A percentile compares a stretch with the other conserved stretches of the same genome.
These are phyloP conservation scores for Heliosperma pusillum DNA, from an alignment of 148 eudicot genomes.

Conservation along the genomic window DNA sequence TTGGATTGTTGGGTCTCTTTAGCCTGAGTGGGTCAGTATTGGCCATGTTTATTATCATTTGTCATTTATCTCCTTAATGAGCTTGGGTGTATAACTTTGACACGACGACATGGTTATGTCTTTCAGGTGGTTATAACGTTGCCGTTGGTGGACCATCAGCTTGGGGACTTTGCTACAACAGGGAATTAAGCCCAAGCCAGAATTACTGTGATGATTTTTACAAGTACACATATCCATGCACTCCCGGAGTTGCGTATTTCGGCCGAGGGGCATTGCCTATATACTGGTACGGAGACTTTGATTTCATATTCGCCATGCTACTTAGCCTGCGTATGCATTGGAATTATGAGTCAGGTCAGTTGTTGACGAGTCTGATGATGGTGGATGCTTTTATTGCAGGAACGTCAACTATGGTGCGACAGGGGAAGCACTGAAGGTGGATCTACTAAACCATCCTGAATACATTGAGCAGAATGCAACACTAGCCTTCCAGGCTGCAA, in stretches of 20 bases:
- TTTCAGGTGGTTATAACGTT: constrained; percentile 92
- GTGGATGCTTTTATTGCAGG: constrained; percentile 37
- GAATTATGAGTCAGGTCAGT: no score
- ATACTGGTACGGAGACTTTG: constrained; percentile 51
- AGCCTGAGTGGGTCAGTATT: no score
- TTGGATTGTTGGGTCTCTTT: no score
- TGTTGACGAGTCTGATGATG: background rate
- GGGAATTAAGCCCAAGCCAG: constrained; percentile 95
- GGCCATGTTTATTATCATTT: no score
- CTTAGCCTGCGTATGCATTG: background rate
- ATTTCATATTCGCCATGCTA: background rate
- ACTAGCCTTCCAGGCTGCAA: constrained; percentile 84
- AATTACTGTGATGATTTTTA: constrained; percentile 71
- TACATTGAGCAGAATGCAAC: constrained; percentile 92
- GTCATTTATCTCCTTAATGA: background rate
- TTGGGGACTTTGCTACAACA: constrained; percentile 97
- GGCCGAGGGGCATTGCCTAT: constrained; percentile 96
- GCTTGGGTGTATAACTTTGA: background rate
- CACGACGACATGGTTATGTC: background rate
- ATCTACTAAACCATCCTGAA: constrained; percentile 84
- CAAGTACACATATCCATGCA: constrained; percentile 79
- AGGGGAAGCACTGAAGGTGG: constrained; percentile 64
- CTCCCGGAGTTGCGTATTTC: constrained; percentile 81
- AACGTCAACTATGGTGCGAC: constrained; percentile 77
- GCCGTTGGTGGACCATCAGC: constrained; percentile 91